These are phyloP conservation scores for Cystobasidiaceae sp. DNA, from an alignment of 1,284 basidiomycete genomes.

Conservation along the genomic window DNA sequence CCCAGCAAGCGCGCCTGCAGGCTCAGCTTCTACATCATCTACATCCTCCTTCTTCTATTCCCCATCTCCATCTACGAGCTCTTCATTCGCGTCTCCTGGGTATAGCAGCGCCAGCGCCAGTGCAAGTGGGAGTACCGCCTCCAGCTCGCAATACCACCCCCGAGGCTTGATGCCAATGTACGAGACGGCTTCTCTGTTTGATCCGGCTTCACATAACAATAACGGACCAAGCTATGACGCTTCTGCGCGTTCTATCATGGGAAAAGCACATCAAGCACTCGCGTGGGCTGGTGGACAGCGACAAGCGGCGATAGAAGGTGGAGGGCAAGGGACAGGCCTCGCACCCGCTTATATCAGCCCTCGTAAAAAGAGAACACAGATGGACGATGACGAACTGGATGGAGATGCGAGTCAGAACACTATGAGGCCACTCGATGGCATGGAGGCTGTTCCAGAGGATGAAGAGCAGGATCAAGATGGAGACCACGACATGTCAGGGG, in stretches of 20 bases:
- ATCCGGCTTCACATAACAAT: neutral
- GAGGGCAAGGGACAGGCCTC: no score
- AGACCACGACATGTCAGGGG: no score
- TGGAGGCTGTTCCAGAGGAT: neutral
- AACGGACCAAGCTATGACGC: neutral
- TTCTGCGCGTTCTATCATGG: neutral
- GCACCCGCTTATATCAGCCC: neutral
- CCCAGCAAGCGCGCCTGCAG: neutral
- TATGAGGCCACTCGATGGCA: neutral
- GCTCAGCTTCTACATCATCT: neutral
- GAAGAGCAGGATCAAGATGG: neutral
- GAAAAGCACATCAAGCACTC: neutral
- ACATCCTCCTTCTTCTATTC: neutral
- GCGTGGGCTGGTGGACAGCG: no score
- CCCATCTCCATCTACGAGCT: neutral
- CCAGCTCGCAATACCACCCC: neutral
- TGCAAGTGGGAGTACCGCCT: no score
- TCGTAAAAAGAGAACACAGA: neutral
- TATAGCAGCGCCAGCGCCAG: no score
- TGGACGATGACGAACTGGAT: neutral
- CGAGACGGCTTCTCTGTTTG: neutral
- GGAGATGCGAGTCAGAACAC: neutral
- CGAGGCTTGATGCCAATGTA: slow-evolving; percentile 4
- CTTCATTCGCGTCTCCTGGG: no score
- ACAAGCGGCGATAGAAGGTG: no score